Conservation (phyloP, 257 asterid species). For the Marsdenia floribunda region DNA sequence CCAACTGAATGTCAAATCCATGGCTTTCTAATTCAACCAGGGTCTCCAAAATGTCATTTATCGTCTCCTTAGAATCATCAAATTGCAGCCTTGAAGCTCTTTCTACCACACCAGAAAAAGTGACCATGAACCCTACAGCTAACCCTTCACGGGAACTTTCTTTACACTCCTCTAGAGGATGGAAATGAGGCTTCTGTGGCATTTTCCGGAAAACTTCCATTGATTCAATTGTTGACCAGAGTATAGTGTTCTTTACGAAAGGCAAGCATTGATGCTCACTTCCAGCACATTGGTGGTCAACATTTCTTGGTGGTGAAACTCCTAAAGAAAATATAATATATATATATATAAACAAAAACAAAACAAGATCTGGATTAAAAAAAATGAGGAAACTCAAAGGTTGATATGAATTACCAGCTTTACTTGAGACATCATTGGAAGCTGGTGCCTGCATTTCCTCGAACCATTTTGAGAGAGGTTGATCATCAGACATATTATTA, state of each 20-base stretch:
- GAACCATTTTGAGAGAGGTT: slow-evolving; percentile 65
- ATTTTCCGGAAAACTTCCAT: slow-evolving; percentile 58
- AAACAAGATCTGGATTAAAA: not conserved
- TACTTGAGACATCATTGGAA: slow-evolving; percentile 40
- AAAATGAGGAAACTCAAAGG: not conserved
- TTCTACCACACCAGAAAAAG: slow-evolving; percentile 51
- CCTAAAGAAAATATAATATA: slow-evolving; percentile 22
- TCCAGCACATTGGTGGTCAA: slow-evolving; percentile 26
- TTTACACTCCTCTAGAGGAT: slow-evolving; percentile 39
- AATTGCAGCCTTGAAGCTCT: slow-evolving; percentile 39
- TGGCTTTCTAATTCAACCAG: slow-evolving; percentile 54
- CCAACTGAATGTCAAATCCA: slow-evolving; percentile 51
- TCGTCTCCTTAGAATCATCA: slow-evolving; percentile 35
- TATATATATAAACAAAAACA: not conserved
- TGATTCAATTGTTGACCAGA: slow-evolving; percentile 66
- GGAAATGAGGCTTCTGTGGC: slow-evolving; percentile 89
- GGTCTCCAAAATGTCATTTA: slow-evolving; percentile 48
- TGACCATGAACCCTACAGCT: slow-evolving; percentile 78
- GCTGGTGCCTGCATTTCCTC: slow-evolving; percentile 41
- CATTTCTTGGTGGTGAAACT: slow-evolving; percentile 23
- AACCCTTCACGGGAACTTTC: slow-evolving; percentile 73
- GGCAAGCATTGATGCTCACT: slow-evolving; percentile 45
- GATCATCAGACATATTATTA: slow-evolving; percentile 38
- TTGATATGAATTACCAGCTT: slow-evolving; percentile 6
- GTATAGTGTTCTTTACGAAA: slow-evolving; percentile 44